phyloP scores from a whole-genome alignment of 768 basidiomycete genomes.

The Lactifluus pinguis region DNA sequence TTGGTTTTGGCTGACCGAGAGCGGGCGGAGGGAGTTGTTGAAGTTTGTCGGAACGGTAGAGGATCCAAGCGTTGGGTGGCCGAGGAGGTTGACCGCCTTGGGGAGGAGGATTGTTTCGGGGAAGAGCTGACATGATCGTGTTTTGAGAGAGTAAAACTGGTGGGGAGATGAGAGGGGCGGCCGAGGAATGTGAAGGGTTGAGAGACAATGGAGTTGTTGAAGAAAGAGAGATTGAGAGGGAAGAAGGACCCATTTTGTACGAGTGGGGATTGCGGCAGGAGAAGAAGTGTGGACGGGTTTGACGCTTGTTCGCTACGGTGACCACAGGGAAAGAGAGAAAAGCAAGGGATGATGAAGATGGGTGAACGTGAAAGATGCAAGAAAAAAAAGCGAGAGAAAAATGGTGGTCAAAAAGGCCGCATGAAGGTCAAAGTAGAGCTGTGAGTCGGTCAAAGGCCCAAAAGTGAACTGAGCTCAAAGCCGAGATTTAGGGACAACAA shows the following conservation, averaged over 20 bases:
- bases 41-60: constrained; percentile 40
- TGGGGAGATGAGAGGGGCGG: neutral
- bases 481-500: no score
- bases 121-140: constrained; percentile 4
- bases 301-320: constrained; percentile 2
- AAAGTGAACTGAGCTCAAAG: no score
- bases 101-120: constrained; percentile 3
- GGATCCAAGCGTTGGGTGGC: constrained; percentile 43
- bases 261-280: neutral
- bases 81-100: constrained; percentile 24
- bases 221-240: neutral
- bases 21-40: constrained; percentile 25
- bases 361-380: neutral
- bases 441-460: neutral
- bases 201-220: neutral
- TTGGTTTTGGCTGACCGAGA: constrained; percentile 22
- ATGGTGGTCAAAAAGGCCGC: neutral
- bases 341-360: neutral
- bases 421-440: neutral
- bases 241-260: constrained; percentile 15
- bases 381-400: neutral
- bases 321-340: neutral
- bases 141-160: neutral
- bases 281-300: neutral
- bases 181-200: neutral